Base-by-base conservation (phyloP, 129 eudicot species). In the Ambrosia trifida region DNA sequence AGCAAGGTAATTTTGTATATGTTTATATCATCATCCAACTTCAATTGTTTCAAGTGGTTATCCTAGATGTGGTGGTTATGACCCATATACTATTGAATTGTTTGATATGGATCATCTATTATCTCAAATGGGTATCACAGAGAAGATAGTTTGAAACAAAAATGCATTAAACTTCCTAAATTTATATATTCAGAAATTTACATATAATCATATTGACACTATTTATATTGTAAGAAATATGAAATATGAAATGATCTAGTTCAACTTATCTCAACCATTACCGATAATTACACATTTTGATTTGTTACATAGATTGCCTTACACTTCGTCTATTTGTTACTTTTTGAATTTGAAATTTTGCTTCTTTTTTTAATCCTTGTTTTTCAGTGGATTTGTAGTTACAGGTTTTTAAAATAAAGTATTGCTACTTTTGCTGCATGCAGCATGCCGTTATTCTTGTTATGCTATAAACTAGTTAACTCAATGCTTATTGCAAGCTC, bases 1-100 rank as follows among this genome's bases (percentile, higher is more conserved):
- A 76, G 84, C 79, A 87, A 94, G 98, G 98, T 94, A 81, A 49
- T 12, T 45, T 44, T 24, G 11, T 56, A 28, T 13, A n/a, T 30
- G 2, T 8, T 3, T 58, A 18, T 28, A 4, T 56, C 20, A 35
- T 33, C 12, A 32, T 60, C 13, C 11, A 68, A 35, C 69, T 32
- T 68, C 2, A 0, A n/a, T 6, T 17, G 2, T 18, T 63, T 58
- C 24, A 4, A 5, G 18, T 31, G 31, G n/a, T 46, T 11, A 41
- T 31, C 68, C 11, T 7, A 24, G 2, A 47, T 28, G n/a, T 19
- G 61, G 64, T 11, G 69, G 28, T 41, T 31, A 16, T 49, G 5
- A 3, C 36, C 12, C n/a, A 6, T 11, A 4, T 57, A 5, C 24
- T 20, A 40, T 8, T 54, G 5, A 10, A 17, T 35, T 36, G 5